Evolutionary conservation across 2,329 filamentous ascomycete genomes (phyloP).

Genomic region (Colletotrichum gigasporum): DNA sequence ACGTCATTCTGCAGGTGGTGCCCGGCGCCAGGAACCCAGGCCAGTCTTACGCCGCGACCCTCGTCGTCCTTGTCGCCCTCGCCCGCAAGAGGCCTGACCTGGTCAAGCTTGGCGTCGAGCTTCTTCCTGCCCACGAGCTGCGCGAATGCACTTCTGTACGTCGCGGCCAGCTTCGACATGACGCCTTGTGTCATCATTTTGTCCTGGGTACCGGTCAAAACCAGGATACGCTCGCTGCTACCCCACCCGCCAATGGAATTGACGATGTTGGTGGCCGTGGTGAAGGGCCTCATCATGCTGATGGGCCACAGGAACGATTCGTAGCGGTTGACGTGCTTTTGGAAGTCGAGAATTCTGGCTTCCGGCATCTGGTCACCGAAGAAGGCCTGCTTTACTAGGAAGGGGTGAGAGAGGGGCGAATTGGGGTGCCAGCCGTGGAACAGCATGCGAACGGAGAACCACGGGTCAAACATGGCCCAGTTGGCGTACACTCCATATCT

Average conservation of each 20-base stretch:
- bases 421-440: constrained; percentile 59
- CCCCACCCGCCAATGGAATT: constrained; percentile 43
- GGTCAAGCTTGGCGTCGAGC: constrained; percentile 36
- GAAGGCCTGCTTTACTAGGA: constrained; percentile 59
- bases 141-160: constrained; percentile 46
- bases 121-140: constrained; percentile 41
- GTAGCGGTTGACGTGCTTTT: constrained; percentile 54
- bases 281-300: constrained; percentile 56
- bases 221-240: constrained; percentile 43
- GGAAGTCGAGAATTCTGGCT: constrained; percentile 51
- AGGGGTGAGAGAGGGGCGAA: constrained; percentile 60
- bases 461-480: constrained; percentile 57
- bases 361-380: constrained; percentile 56
- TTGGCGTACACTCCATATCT: constrained; percentile 53
- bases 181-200: constrained; percentile 50
- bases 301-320: constrained; percentile 63
- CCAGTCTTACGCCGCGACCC: constrained; percentile 50
- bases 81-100: constrained; percentile 30
- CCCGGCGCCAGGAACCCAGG: constrained; percentile 53
- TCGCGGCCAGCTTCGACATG: constrained; percentile 47
- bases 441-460: constrained; percentile 55
- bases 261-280: constrained; percentile 50
- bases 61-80: constrained; percentile 38
- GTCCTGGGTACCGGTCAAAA: constrained; percentile 51
- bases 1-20: constrained; percentile 65